Evolutionary conservation across 208 protist genomes (phyloP).

Genomic region (Leishmania martiniquensis): DNA sequence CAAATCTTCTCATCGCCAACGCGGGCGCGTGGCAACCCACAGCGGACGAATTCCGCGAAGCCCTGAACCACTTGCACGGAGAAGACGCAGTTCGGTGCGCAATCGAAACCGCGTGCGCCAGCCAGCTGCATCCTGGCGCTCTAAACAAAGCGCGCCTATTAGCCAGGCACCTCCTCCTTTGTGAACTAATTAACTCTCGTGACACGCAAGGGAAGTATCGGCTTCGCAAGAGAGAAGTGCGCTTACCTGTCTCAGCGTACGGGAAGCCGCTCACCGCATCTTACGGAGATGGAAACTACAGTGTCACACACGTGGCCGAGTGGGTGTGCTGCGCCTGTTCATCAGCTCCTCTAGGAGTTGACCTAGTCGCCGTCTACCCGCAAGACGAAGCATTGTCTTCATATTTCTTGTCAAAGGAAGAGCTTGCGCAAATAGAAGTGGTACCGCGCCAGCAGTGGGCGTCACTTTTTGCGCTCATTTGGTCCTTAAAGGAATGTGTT

Average conservation of each 20-base stretch:
- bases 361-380: constrained; percentile 15
- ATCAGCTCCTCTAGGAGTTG: constrained; percentile 22
- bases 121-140: neutral
- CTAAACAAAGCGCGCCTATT: constrained; percentile 15
- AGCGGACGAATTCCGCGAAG: neutral
- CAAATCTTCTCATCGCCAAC: constrained; percentile 7
- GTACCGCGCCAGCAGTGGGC: neutral
- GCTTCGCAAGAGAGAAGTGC: constrained; percentile 3
- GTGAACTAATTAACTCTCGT: neutral
- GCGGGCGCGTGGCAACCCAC: constrained; percentile 15
- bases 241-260: neutral
- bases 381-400: neutral
- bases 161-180: constrained; percentile 17
- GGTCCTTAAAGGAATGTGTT: constrained; percentile 43
- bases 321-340: constrained; percentile 30
- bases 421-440: constrained; percentile 3
- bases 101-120: constrained; percentile 5
- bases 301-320: constrained; percentile 31
- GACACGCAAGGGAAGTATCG: neutral
- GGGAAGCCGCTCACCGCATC: constrained; percentile 19
- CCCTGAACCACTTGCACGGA: neutral
- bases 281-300: constrained; percentile 10
- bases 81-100: constrained; percentile 18
- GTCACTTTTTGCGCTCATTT: constrained; percentile 24
- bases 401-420: neutral